Evolutionary conservation across 495 filamentous ascomycete species (phyloP).

Genomic region (Penicillium fimorum): DNA sequence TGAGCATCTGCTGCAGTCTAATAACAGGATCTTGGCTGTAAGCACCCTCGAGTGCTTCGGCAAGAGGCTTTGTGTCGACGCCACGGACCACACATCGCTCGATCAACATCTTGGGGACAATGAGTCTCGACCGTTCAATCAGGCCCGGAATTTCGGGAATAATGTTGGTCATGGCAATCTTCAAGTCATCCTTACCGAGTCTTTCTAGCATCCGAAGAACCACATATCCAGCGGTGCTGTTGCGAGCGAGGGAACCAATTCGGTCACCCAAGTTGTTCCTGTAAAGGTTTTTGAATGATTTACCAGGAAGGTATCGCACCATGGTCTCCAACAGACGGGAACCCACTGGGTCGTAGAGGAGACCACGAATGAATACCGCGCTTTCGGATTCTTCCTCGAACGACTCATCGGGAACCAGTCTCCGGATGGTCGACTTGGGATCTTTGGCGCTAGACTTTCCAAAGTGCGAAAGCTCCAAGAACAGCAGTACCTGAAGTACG

Average conservation of each 20-base stretch:
- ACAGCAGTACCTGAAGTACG: slow-evolving; percentile 79
- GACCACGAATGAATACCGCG: slow-evolving; percentile 71
- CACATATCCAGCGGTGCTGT: slow-evolving; percentile 85
- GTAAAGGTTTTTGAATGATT: slow-evolving; percentile 82
- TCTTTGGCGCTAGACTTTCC: slow-evolving; percentile 63
- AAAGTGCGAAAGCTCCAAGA: slow-evolving; percentile 73
- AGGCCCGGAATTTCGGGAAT: slow-evolving; percentile 66
- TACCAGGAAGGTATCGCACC: slow-evolving; percentile 74
- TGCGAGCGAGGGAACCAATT: slow-evolving; percentile 74
- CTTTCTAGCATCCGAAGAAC: slow-evolving; percentile 76
- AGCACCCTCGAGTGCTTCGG: slow-evolving; percentile 56
- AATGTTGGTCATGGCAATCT: slow-evolving; percentile 63
- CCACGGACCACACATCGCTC: slow-evolving; percentile 74
- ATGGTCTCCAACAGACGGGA: slow-evolving; percentile 87
- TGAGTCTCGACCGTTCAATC: slow-evolving; percentile 69
- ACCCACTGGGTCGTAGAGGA: slow-evolving; percentile 86
- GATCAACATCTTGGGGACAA: slow-evolving; percentile 75
- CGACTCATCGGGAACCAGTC: slow-evolving; percentile 64
- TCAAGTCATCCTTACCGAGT: slow-evolving; percentile 78
- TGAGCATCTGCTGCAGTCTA: slow-evolving; percentile 57
- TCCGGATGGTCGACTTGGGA: slow-evolving; percentile 55
- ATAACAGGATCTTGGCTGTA: slow-evolving; percentile 55
- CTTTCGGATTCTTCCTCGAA: slow-evolving; percentile 57
- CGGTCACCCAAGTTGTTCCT: slow-evolving; percentile 70
- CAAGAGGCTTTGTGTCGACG: slow-evolving; percentile 59